Evolutionary conservation across 495 filamentous ascomycete genomes (phyloP).

Genomic region (Neurospora sp.): DNA sequence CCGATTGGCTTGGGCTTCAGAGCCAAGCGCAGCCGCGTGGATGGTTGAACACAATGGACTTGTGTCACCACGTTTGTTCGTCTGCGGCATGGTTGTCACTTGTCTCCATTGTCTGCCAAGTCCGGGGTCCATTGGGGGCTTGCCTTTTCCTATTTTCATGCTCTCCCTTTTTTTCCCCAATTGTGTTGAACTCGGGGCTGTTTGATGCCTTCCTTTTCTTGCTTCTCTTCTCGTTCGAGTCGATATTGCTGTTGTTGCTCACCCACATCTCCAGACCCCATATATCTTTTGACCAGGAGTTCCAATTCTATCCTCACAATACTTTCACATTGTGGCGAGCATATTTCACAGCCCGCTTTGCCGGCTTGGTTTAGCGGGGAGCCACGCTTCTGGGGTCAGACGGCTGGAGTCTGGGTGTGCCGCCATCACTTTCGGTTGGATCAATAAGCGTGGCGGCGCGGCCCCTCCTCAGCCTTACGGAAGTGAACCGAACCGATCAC

Average conservation of each 20-base stretch:
- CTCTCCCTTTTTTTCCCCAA: not conserved
- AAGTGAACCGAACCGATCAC: not conserved
- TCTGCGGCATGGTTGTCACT: not conserved
- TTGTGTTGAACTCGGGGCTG: not conserved
- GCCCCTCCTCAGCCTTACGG: not conserved
- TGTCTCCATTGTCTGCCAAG: not conserved
- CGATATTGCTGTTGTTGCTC: not conserved
- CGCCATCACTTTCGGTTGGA: not conserved
- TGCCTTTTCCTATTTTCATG: not conserved
- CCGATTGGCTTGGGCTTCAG: not conserved
- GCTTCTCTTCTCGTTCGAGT: not conserved
- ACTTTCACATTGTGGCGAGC: not conserved
- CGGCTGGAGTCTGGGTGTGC: not conserved
- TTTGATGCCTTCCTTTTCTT: not conserved
- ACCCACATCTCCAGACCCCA: not conserved
- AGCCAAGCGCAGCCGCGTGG: not conserved
- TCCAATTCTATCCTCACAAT: not conserved
- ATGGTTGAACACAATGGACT: not conserved
- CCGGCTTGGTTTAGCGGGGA: not conserved
- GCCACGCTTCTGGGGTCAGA: not conserved
- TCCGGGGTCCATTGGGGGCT: not conserved
- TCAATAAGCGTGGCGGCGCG: not conserved
- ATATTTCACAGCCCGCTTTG: not conserved
- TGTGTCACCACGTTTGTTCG: not conserved
- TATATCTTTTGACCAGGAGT: not conserved